Evolutionary conservation across 345 rosid genomes (phyloP), one percentile per base, ranked within the genome.

Genomic region (Salix brachista): DNA sequence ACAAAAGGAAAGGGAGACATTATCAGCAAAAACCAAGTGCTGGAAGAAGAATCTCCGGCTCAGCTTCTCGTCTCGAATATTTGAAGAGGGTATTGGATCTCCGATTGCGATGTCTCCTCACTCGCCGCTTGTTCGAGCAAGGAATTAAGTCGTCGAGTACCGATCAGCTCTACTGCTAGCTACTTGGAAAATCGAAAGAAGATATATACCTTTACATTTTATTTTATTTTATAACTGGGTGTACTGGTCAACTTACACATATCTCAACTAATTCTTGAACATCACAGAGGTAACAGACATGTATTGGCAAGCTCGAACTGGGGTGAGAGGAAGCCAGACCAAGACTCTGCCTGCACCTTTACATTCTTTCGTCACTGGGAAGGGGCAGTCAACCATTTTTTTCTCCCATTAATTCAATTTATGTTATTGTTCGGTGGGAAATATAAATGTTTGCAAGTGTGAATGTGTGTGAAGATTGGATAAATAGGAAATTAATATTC

Each of bases 101-200:
- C 90, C 95, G 1, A 82, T 54, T 62, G 67, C 75, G 30, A 83
- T 83, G 87, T 93, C 97, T 37, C 95, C 97, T 71, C 85, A 65
- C 23, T 89, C 92, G 0, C 98, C 98, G 14, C 85, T 90, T 18
- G 91, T 94, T 70, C 82, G 72, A n/a, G 88, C 94, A 2, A 75
- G 73, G 82, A 83, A 75, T 30, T 81, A 48, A 74, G 3, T 4
- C n/a, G 10, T 9, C 34, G 36, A 48, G n/a, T 46, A 12, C 52
- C 13, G 1, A 42, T 46, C 6, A 46, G 14, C 52, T 46, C 52
- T 14, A 14, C 52, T 46, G 18, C 52, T 42, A 42, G 52, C 52
- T 46, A 46, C 17, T 44, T 13, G 1, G 3, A 44, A 2, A 44
- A 44, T 11, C 12, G 16, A 46, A 46, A 46, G 3, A 46, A 46